Conservation (phyloP, 176 grass and related monocot species). For the Avena sativa region DNA sequence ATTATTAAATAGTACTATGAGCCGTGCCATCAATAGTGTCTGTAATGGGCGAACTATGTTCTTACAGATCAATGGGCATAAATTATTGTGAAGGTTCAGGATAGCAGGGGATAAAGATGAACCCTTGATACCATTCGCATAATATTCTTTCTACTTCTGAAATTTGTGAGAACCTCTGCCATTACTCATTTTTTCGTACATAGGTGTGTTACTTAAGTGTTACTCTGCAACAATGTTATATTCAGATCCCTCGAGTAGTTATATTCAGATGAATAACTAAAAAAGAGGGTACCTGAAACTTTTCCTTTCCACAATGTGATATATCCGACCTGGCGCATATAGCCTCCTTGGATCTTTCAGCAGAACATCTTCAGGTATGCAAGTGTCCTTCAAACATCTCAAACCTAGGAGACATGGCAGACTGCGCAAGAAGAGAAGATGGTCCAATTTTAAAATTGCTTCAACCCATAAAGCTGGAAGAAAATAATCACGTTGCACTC, state of each 20-base stretch:
- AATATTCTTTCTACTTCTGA: conserved; percentile 3
- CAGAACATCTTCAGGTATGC: conserved; percentile 79
- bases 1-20: not conserved
- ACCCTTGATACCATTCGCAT: not conserved
- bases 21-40: not conserved
- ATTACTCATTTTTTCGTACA: not conserved
- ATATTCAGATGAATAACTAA: not conserved
- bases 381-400: conserved; percentile 90
- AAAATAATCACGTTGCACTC: conserved; percentile 37
- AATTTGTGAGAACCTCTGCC: not conserved
- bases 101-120: not conserved
- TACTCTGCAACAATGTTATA: not conserved
- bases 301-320: conserved; percentile 94
- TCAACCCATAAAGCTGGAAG: conserved; percentile 34
- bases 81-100: not conserved
- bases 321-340: conserved; percentile 88
- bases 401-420: conserved; percentile 81
- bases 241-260: not conserved
- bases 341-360: conserved; percentile 94
- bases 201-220: not conserved
- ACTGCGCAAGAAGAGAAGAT: conserved; percentile 57
- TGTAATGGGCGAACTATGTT: not conserved
- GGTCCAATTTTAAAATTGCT: conserved; percentile 42
- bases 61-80: not conserved
- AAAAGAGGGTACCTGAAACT: conserved; percentile 61